Conservation (phyloP, 352 stramenopile genomes). For the Elongisporangium undulatum region DNA sequence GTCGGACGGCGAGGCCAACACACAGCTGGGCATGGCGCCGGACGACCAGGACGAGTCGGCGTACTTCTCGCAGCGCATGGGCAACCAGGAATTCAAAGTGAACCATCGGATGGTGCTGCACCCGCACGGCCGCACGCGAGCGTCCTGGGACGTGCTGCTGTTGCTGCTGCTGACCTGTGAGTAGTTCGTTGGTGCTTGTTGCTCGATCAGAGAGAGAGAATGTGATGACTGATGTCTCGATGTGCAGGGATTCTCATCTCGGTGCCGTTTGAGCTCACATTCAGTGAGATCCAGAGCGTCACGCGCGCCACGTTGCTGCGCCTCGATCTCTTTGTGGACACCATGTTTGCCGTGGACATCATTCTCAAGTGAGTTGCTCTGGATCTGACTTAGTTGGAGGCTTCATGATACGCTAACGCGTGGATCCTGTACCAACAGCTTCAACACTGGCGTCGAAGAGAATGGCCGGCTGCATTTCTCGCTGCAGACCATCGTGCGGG, state of each 20-base stretch:
- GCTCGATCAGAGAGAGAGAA: neutral
- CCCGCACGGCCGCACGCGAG: slow-evolving; percentile 48
- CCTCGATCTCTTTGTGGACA: slow-evolving; percentile 61
- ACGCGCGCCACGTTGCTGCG: slow-evolving; percentile 35
- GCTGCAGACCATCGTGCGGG: slow-evolving; percentile 33
- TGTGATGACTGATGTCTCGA: neutral
- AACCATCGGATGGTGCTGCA: slow-evolving; percentile 46
- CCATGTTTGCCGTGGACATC: slow-evolving; percentile 64
- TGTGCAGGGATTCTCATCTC: slow-evolving; percentile 49
- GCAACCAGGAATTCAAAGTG: slow-evolving; percentile 46
- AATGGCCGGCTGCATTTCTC: slow-evolving; percentile 77
- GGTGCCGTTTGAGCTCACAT: slow-evolving; percentile 71
- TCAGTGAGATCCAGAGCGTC: slow-evolving; percentile 26
- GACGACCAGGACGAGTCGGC: slow-evolving; percentile 63
- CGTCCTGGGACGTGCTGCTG: slow-evolving; percentile 53
- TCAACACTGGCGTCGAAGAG: slow-evolving; percentile 67
- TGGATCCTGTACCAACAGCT: slow-evolving; percentile 25
- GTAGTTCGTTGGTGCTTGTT: neutral
- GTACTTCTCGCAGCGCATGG: slow-evolving; percentile 52
- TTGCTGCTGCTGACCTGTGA: slow-evolving; percentile 64
- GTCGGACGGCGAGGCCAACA: neutral
- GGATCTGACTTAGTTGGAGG: neutral
- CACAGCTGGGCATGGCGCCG: neutral
- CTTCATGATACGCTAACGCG: neutral
- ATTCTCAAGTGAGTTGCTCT: slow-evolving; percentile 47